Conservation (phyloP, 805 yeast genomes). For the Yarrowia yakushimensis region DNA sequence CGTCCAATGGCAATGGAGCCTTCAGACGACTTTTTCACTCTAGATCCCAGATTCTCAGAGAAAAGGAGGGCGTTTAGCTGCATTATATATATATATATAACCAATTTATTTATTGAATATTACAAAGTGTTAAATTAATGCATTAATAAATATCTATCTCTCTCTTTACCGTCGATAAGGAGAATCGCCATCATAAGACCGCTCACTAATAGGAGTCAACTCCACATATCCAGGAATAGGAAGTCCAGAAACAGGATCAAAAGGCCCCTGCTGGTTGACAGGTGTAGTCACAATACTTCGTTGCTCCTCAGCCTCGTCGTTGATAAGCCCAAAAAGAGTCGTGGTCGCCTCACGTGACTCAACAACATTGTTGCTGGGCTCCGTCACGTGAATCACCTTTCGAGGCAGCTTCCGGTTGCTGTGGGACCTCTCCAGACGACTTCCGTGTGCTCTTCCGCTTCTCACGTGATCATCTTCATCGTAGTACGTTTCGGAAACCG, state of each 20-base stretch:
- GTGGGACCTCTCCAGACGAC: constrained; percentile 17
- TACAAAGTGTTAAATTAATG: not conserved
- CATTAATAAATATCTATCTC: not conserved
- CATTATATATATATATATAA: not conserved
- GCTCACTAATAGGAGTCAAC: constrained; percentile 19
- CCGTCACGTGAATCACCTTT: not conserved
- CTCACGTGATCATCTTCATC: constrained; percentile 3
- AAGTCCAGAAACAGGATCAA: constrained; percentile 10
- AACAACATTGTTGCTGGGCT: not conserved
- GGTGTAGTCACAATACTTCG: constrained; percentile 1
- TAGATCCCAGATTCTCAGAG: constrained; percentile 8
- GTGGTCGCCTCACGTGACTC: not conserved
- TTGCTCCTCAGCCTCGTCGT: not conserved
- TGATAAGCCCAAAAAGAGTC: not conserved
- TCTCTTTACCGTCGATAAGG: not conserved
- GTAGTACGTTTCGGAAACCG: not conserved
- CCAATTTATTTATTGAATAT: constrained; percentile 9
- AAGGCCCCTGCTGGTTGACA: not conserved
- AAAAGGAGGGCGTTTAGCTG: not conserved
- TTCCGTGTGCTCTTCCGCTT: not conserved
- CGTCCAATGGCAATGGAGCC: not conserved
- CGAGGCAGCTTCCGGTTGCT: constrained; percentile 7
- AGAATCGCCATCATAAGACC: not conserved
- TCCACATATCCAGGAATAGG: constrained; percentile 10
- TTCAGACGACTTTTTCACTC: constrained; percentile 11